Evolutionary conservation across 371 early-diverging fungal genomes (phyloP).

Genomic region (Parasitella parasitica): DNA sequence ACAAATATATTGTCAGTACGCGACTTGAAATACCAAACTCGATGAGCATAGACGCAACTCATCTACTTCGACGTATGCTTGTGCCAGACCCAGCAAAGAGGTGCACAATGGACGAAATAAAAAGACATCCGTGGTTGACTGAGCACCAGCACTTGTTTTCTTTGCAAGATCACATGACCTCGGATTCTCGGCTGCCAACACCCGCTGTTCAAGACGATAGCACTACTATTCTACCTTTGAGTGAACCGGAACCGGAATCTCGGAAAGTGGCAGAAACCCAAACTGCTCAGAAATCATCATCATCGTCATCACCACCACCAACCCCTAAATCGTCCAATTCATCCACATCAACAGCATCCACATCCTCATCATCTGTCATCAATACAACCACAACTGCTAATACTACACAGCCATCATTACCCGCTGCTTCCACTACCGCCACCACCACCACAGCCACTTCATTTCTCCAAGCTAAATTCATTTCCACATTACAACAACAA

Average conservation of each 20-base stretch:
- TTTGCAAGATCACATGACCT: constrained; percentile 11
- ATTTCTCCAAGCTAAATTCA: constrained; percentile 44
- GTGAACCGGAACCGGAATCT: constrained; percentile 7
- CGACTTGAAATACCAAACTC: constrained; percentile 88
- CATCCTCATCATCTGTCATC: not conserved
- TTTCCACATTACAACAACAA: constrained; percentile 33
- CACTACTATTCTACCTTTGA: not conserved
- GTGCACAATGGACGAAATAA: constrained; percentile 85
- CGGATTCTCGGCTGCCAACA: not conserved
- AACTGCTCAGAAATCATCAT: constrained; percentile 3
- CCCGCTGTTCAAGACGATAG: not conserved
- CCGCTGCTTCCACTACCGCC: not conserved
- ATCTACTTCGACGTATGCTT: constrained; percentile 87
- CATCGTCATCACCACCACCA: too few relatives aligned
- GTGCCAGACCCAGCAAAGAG: constrained; percentile 88
- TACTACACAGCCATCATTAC: not conserved
- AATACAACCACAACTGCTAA: constrained; percentile 20
- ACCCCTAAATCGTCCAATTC: not conserved
- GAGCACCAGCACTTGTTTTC: constrained; percentile 35
- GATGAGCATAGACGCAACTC: constrained; percentile 77
- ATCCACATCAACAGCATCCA: constrained; percentile 4
- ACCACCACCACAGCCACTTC: not conserved
- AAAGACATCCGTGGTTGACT: constrained; percentile 75
- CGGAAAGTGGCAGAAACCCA: not conserved
- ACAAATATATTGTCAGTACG: constrained; percentile 93